Conservation (phyloP, 176 grass and related monocot species). For the Avena sativa region DNA sequence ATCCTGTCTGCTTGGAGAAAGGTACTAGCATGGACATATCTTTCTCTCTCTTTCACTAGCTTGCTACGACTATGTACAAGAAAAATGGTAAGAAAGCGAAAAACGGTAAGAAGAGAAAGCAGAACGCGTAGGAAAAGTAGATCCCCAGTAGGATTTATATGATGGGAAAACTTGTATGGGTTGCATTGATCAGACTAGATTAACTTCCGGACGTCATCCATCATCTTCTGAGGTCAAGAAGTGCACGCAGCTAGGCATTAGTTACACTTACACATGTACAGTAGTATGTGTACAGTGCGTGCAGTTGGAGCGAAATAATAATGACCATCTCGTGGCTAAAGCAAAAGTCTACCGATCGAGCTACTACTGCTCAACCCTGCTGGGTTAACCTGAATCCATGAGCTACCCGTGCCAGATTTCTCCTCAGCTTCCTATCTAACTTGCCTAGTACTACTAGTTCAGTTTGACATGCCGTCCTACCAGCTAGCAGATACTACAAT, state of each 20-base stretch:
- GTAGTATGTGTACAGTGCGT: constrained; percentile 9
- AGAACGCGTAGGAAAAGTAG: constrained; percentile 37
- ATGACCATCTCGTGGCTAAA: constrained; percentile 53
- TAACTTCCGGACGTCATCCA: background rate
- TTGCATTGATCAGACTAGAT: constrained; percentile 29
- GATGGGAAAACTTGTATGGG: constrained; percentile 17
- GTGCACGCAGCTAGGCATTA: constrained; percentile 15
- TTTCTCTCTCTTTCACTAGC: background rate
- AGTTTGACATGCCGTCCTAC: background rate
- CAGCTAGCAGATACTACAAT: background rate
- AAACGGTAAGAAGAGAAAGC: background rate
- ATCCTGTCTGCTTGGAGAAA: background rate
- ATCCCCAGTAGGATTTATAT: constrained; percentile 33
- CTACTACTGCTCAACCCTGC: constrained; percentile 14
- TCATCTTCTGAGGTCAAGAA: constrained; percentile 19
- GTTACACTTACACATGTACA: constrained; percentile 30
- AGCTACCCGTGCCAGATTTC: constrained; percentile 45
- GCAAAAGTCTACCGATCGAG: background rate
- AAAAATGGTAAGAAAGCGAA: constrained; percentile 1
- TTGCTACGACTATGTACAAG: background rate
- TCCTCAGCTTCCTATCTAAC: constrained; percentile 33
- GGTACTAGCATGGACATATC: background rate
- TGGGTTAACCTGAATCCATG: constrained; percentile 31
- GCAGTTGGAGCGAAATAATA: constrained; percentile 46
- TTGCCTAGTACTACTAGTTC: background rate